Percentiles rank a stretch among this genome's conserved stretches.
These are phyloP conservation scores for Skeletonema tropicum DNA, from an alignment of 108 stramenopile species.

Conservation along the genomic window DNA sequence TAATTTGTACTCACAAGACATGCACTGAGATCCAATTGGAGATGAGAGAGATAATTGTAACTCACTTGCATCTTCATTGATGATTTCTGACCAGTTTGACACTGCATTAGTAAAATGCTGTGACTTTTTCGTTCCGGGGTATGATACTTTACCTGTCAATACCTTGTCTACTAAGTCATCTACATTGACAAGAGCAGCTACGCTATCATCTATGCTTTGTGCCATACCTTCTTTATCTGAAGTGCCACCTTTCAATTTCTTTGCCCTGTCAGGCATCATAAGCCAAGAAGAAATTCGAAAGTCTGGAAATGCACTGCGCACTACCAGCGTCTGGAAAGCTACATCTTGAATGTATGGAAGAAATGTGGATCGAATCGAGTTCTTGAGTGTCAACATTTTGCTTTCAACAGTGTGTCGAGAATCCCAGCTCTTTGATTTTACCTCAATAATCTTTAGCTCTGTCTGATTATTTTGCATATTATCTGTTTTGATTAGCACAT, in stretches of 20 bases:
- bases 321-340: slow-evolving; percentile 56
- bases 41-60: slow-evolving; percentile 7
- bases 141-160: slow-evolving; percentile 26
- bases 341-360: slow-evolving; percentile 58
- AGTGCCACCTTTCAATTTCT: slow-evolving; percentile 17
- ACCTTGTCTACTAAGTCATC: slow-evolving; percentile 50
- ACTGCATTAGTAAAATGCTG: slow-evolving; percentile 29
- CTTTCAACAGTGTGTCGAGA: slow-evolving; percentile 27
- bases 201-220: slow-evolving; percentile 36
- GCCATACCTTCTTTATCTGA: slow-evolving; percentile 25
- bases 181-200: slow-evolving; percentile 44
- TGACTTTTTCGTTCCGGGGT: slow-evolving; percentile 47
- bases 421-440: slow-evolving; percentile 58
- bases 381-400: slow-evolving; percentile 37
- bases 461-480: neutral
- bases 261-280: slow-evolving; percentile 56
- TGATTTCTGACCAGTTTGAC: slow-evolving; percentile 35
- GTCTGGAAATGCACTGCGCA: slow-evolving; percentile 42
- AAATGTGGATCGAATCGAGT: slow-evolving; percentile 38
- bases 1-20: slow-evolving; percentile 50
- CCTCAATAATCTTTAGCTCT: slow-evolving; percentile 55
- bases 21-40: slow-evolving; percentile 54
- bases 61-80: slow-evolving; percentile 24
- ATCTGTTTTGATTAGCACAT: slow-evolving; percentile 49
- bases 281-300: slow-evolving; percentile 46